These are phyloP conservation scores for Boletus subparvulus DNA, from an alignment of 768 basidiomycete species.

Conservation along the genomic window DNA sequence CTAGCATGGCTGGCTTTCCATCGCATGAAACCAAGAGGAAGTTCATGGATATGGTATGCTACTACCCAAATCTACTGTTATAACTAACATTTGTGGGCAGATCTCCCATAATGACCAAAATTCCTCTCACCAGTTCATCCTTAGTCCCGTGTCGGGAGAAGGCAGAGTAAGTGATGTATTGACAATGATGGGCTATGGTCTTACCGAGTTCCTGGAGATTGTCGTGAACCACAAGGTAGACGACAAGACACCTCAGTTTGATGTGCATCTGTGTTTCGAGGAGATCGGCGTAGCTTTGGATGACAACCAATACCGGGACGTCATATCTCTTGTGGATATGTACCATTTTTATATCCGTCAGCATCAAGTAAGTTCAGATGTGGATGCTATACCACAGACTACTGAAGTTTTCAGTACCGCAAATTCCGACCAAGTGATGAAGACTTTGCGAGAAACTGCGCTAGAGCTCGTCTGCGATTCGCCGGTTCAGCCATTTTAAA, in stretches of 20 bases:
- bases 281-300: constrained; percentile 92
- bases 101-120: constrained; percentile 49
- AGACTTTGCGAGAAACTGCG: constrained; percentile 57
- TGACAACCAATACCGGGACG: constrained; percentile 91
- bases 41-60: constrained; percentile 69
- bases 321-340: constrained; percentile 90
- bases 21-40: constrained; percentile 64
- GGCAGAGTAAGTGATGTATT: constrained; percentile 60
- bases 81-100: constrained; percentile 30
- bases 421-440: constrained; percentile 71
- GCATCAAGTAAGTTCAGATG: constrained; percentile 54
- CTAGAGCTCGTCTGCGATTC: constrained; percentile 71
- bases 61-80: background rate
- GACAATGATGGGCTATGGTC: background rate
- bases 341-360: constrained; percentile 92
- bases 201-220: constrained; percentile 45
- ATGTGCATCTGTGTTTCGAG: constrained; percentile 84
- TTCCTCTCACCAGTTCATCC: constrained; percentile 79
- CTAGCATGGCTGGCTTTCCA: constrained; percentile 69
- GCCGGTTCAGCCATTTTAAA: constrained; percentile 77
- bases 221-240: constrained; percentile 80
- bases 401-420: constrained; percentile 54
- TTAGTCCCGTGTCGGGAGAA: constrained; percentile 94
- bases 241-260: constrained; percentile 76
- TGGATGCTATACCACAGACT: background rate